phyloP scores from a whole-genome alignment of 2,329 filamentous ascomycete species.

The Cladophialophora bantiana region DNA sequence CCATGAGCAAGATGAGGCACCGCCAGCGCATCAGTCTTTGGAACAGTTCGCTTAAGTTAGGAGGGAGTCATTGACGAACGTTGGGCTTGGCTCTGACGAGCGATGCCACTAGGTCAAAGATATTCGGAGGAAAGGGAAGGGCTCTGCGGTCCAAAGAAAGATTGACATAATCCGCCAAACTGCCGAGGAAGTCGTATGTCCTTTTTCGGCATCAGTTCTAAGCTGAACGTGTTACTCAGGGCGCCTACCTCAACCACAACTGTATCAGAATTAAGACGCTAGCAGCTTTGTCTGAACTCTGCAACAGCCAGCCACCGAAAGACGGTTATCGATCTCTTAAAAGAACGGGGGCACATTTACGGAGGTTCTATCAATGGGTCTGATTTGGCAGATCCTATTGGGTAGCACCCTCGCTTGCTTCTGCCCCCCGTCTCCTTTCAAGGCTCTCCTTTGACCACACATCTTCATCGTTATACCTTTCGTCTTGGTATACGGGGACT shows the following conservation, averaged over 20 bases:
- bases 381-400: constrained; percentile 6
- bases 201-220: neutral
- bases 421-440: constrained; percentile 38
- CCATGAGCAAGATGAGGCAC: neutral
- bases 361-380: neutral
- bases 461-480: constrained; percentile 45
- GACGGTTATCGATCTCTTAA: neutral
- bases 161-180: neutral
- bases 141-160: neutral
- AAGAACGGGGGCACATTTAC: neutral
- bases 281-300: constrained; percentile 1
- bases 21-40: constrained; percentile 5
- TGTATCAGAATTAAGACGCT: constrained; percentile 10
- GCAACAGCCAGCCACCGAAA: constrained; percentile 18
- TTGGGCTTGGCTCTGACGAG: neutral
- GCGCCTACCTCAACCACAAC: neutral
- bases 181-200: neutral
- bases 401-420: constrained; percentile 1
- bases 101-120: neutral
- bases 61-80: neutral
- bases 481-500: constrained; percentile 49
- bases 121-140: neutral
- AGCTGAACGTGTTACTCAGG: neutral
- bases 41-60: neutral
- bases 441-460: constrained; percentile 47